Base-by-base conservation (phyloP, 1,284 basidiomycete genomes). In the Somion occarium region DNA sequence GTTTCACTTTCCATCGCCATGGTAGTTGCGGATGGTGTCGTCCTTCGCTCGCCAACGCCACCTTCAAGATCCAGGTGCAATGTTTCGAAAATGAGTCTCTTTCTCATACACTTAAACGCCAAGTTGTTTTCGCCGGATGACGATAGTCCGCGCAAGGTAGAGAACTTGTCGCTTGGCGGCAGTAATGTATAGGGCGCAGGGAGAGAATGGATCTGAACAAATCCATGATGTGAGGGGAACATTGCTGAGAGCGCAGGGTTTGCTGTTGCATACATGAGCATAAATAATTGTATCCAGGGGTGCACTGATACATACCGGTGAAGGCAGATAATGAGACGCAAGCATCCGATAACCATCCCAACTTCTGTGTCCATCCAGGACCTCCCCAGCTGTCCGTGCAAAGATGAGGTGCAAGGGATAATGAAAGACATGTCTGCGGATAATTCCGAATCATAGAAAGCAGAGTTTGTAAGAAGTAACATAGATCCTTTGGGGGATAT, bases 41-140 rank as follows among this genome's bases (percentile, higher is more conserved):
- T 94, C 54, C 90, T 75, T 53, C 94, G 75, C 67, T 97, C 95
- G 12, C 85, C 79, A 3, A 93, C 85, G 3, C 94, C 94, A 9
- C 94, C 95, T 64, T 97, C 94, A 3, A 93, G 78, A 62, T 95
- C 96, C 11, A 98, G 75, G 71, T 97, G 93, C 52, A 98, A 73
- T 20, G 93, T 98, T 71, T 98, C 95, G 57, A 98, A 82, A 20
- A 96, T 75, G 46, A 98, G 74, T 37, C 91, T 72, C 65, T 91
- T 93, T 55, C 95, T 76, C 62, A 88, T 95, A 60, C 93, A 90
- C 66, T 88, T 91, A 79, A 98, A 99, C 4, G 91, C 93, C 15
- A 99, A 77, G 61, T 98, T 98, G 69, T 98, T 98, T 68, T 98
- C 93, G 23, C 73, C 73, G 44, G 73, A 79, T 44, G 79, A 74